Evolutionary conservation across 2,329 filamentous ascomycete species (phyloP), one percentile per base, ranked within the genome.

Genomic region (Mycosphaerella sp.): DNA sequence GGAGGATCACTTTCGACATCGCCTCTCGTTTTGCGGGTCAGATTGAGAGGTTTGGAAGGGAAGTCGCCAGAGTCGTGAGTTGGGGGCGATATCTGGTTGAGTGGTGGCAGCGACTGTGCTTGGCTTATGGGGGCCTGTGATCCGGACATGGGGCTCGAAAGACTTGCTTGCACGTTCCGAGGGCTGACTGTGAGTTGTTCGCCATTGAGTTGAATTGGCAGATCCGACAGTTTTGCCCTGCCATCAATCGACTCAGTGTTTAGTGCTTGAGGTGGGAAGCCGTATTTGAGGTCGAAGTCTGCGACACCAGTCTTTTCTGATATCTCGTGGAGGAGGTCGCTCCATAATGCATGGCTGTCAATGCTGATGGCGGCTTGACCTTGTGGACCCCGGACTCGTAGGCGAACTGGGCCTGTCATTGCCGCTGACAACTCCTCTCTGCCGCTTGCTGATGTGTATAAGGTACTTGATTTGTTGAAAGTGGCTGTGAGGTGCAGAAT

Each of bases 241-340:
- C 70, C 67, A 52, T 79, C 74, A 27, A 77, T 76, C 36, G 72
- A 66, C 34, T 79, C 75, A 8, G 85, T 72, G 32, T 81, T 75
- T 13, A 97, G 76, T 0, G 81, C 74, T 64, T 84, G 82, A 18
- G 87, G 84, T 0, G 91, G 91, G 62, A 86, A 95, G 32, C 89
- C 89, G 70, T 85, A 88, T 74, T 93, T 95, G 56, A 95, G 73
- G 39, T 86, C 80, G 64, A 91, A 89, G 12, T 75, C 74, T 6
- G 75, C 63, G 13, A 91, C 75, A 4, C 79, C 79, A 1, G 86
- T 87, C 62, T 81, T 79, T 44, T 79, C 71, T 45, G 75, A 76
- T 62, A 90, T 82, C 44, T 79, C 73, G 3, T 75, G 66, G 41
- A 84, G 72, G 1, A 90, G 74, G 47, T 82, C 75, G 42, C 71